These are phyloP conservation scores for Xylogone sp. DNA, from an alignment of 2,329 filamentous ascomycete genomes.

Conservation along the genomic window DNA sequence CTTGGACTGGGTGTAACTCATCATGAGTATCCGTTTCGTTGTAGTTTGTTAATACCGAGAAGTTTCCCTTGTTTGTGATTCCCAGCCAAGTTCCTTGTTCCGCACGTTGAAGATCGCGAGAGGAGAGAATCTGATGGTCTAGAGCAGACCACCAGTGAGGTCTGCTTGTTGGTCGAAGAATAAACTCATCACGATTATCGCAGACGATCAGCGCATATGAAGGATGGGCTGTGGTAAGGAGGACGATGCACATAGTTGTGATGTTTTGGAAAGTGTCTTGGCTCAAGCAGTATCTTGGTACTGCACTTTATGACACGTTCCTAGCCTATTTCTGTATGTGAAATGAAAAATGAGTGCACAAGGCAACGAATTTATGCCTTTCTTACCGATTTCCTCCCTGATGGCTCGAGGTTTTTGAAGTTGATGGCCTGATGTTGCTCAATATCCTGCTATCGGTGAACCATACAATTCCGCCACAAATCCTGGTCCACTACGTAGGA, in stretches of 20 bases:
- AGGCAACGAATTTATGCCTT: background rate
- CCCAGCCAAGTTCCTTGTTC: constrained; percentile 66
- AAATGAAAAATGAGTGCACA: background rate
- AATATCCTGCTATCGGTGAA: background rate
- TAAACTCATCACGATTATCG: constrained; percentile 75
- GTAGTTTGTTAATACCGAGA: constrained; percentile 66
- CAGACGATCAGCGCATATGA: constrained; percentile 70
- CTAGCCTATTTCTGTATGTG: too few relatives aligned
- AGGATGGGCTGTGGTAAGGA: constrained; percentile 73
- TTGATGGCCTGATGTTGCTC: background rate
- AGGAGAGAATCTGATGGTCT: constrained; percentile 45
- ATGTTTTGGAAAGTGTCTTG: background rate
- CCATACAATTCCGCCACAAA: background rate
- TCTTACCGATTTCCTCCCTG: background rate
- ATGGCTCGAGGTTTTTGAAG: background rate
- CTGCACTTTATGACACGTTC: too few relatives aligned
- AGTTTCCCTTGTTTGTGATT: constrained; percentile 53
- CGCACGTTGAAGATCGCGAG: constrained; percentile 57
- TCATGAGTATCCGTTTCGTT: constrained; percentile 51
- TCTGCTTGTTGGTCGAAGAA: constrained; percentile 59
- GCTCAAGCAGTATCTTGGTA: background rate
- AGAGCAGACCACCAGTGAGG: constrained; percentile 56
- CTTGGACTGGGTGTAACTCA: constrained; percentile 48
- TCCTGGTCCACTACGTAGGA: background rate
- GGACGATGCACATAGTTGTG: constrained; percentile 67